phyloP scores from a whole-genome alignment of 768 basidiomycete genomes.

The Pleurotus pulmonarius region DNA sequence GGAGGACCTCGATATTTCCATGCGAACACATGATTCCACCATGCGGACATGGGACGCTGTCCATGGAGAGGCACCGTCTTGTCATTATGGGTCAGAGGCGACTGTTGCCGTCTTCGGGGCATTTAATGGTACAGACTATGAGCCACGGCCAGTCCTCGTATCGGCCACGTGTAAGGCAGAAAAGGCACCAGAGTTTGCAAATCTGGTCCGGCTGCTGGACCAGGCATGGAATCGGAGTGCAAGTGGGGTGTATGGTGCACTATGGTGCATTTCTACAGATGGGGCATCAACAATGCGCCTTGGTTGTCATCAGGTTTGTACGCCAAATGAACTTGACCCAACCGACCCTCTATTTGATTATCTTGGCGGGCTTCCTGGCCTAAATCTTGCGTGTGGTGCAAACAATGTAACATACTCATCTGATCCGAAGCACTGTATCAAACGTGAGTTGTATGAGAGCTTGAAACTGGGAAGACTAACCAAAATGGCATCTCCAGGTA shows the following conservation, averaged over 20 bases:
- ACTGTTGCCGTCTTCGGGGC: constrained; percentile 1
- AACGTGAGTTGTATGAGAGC: no score
- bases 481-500: neutral
- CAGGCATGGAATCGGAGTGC: neutral
- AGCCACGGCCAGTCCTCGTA: constrained; percentile 9
- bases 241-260: neutral
- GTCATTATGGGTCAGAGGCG: constrained; percentile 6
- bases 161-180: constrained; percentile 14
- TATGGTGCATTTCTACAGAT: constrained; percentile 12
- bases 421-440: constrained; percentile 14
- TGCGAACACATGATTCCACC: neutral
- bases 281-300: constrained; percentile 10
- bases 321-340: neutral
- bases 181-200: neutral
- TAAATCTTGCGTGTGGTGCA: constrained; percentile 13
- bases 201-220: neutral
- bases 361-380: constrained; percentile 8
- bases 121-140: constrained; percentile 5
- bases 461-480: no score
- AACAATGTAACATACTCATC: constrained; percentile 8
- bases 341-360: constrained; percentile 3
- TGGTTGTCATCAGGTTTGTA: constrained; percentile 6
- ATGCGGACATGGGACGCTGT: neutral
- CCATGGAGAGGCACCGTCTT: neutral
- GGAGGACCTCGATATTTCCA: neutral